Base-by-base conservation (phyloP, 441 rosid genomes). In the Erodium moschatum region DNA sequence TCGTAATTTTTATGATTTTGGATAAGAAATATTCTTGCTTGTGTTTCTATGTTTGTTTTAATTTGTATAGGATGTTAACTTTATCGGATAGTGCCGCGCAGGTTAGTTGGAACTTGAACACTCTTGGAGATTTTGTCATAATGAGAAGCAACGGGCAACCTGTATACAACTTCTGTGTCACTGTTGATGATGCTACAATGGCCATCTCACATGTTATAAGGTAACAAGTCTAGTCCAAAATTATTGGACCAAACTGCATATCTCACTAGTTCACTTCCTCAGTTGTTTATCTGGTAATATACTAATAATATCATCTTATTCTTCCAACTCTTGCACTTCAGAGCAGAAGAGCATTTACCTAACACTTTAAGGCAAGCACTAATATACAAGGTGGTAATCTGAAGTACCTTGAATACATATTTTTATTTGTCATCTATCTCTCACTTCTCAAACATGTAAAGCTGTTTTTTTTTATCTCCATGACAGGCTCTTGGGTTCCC, bases 121-220 rank as follows among this genome's bases (percentile, higher is more conserved):
- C 97, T 5, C 93, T 91, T 65, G 97, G 97, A 69, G 98, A 93
- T 84, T 93, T 93, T 82, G 96, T 93, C 64, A 86, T 91, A 52
- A 91, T 93, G 98, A 88, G 98, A 78, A 93, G 98, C 86, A 93
- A 91, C 46, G 97, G 97, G 50, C 96, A 88, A 75, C 98, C 98
- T 64, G 96, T 89, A 69, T 93, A 91, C 85, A 93, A 91, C 81
- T 93, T 89, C 73, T 91, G 96, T 79, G 98, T 93, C 67, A 91
- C 98, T 0, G 91, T 93, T 16, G 98, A 93, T 85, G 98, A 93
- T 83, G 92, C 98, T 70, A 84, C 93, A 76, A 93, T 91, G 96
- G 93, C 96, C 68, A 93, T 93, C 69, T 89, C 97, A 63, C 96
- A 91, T 84, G 96, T 91, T 75, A 88, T 93, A 77, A 88, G 98